Base-by-base conservation (phyloP, 2,329 filamentous ascomycete genomes). In the Neocatenulostroma microsporum region DNA sequence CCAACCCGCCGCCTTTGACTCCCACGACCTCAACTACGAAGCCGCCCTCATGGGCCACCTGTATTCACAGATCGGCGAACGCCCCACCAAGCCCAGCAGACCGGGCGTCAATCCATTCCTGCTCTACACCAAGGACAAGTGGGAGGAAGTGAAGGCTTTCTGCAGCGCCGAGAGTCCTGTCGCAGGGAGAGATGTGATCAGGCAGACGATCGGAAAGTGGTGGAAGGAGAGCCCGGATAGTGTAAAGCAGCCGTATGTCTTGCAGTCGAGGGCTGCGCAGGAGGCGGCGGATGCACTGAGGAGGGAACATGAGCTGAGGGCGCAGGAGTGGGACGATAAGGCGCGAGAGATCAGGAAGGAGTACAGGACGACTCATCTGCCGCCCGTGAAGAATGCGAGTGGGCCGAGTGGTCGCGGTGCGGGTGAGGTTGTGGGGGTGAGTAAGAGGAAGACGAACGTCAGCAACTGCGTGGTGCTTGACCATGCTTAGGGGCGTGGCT, bases 61-160 rank as follows among this genome's bases (percentile, higher is more conserved):
- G 39, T 62, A 73, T 21, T 59, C 62, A 13, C 62, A 73, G 47
- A 75, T 94, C 30, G 89, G 89, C n/a, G 75, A 82, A 13, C 76
- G 82, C 3, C 84, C 86, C 0, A 64, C 73, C 38, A 80, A 77
- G 34, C 88, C 89, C 4, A 65, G 70, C 34, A 84, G 89, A 46
- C 73, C 80, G 1, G 78, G 81, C 0, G 78, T 82, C 3, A 96
- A 93, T 54, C 83, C 89, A 0, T 96, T 94, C 61, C 72, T 94
- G 19, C 72, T 95, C 33, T 98, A 84, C 62, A 89, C 87, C 57
- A 93, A 87, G 49, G 80, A 78, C 51, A 70, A 74, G 45, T 82
- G 77, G 77, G 66, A 70, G 29, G 65, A 66, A 25, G 74, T 73
- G 47, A 79, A 78, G 54, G 62, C 73, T 3, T 73, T 82, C 51